These are phyloP conservation scores for Blastosporella zonata DNA, from an alignment of 1,284 basidiomycete species.

Conservation along the genomic window DNA sequence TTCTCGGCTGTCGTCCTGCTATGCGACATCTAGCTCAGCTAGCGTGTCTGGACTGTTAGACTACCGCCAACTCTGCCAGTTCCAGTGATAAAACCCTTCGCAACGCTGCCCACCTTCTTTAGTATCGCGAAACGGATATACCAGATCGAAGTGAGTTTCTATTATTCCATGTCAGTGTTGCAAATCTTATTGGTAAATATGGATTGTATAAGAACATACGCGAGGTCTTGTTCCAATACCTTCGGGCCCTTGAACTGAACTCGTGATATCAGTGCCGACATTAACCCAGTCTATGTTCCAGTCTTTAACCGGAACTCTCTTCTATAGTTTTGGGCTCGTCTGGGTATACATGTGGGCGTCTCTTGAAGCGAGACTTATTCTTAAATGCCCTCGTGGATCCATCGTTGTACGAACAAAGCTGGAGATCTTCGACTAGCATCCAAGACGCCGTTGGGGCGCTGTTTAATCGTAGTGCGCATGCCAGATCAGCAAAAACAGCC, in stretches of 20 bases:
- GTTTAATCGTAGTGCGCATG: conserved; percentile 19
- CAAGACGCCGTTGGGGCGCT: conserved; percentile 17
- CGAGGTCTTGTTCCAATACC: neutral
- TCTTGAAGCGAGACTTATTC: no score
- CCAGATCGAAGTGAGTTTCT: conserved; percentile 11
- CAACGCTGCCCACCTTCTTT: conserved; percentile 5
- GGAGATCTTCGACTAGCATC: conserved; percentile 17
- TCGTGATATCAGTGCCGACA: conserved; percentile 11
- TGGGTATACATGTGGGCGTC: conserved; percentile 12
- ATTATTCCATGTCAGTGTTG: neutral
- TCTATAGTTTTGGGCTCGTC: conserved; percentile 14
- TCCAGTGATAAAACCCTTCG: neutral
- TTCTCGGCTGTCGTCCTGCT: neutral
- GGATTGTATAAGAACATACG: conserved; percentile 15
- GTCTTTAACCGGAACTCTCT: conserved; percentile 6
- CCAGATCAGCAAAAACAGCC: conserved; percentile 3
- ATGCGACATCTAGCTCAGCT: neutral
- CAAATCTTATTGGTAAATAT: neutral
- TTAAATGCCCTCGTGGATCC: conserved; percentile 3
- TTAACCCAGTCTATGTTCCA: neutral
- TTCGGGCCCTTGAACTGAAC: neutral
- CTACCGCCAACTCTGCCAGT: neutral
- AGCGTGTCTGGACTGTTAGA: neutral
- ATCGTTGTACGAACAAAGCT: conserved; percentile 19
- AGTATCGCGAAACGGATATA: conserved; percentile 9